Percentiles rank a stretch among this genome's conserved stretches.
Conservation (phyloP, 1,139 yeast species). For the Wickerhamomyces sp. region DNA sequence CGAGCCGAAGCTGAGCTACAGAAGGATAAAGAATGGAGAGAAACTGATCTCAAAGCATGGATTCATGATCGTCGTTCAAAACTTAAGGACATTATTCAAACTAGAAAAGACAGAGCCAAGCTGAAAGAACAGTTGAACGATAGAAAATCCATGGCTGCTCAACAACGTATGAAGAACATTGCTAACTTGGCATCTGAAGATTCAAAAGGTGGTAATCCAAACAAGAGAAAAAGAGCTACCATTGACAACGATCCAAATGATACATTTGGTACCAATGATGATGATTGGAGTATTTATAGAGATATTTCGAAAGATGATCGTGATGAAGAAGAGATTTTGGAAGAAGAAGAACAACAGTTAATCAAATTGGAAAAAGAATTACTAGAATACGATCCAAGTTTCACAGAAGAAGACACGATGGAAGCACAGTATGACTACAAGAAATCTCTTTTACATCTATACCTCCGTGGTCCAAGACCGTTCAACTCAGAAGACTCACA, state of each 20-base stretch:
- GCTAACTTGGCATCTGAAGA: conserved; percentile 85
- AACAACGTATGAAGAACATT: conserved; percentile 85
- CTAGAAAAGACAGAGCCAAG: conserved; percentile 62
- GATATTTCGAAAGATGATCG: conserved; percentile 62
- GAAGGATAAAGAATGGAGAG: conserved; percentile 76
- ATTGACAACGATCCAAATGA: conserved; percentile 91
- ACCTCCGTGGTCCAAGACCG: conserved; percentile 82
- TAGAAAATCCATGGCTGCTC: conserved; percentile 88
- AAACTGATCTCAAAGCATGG: conserved; percentile 75
- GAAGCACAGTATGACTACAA: conserved; percentile 87
- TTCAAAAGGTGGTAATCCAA: conserved; percentile 26
- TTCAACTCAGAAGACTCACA: conserved; percentile 59
- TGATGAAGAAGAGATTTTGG: conserved; percentile 68
- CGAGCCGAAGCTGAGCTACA: conserved; percentile 48
- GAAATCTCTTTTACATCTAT: conserved; percentile 72
- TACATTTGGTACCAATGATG: conserved; percentile 93
- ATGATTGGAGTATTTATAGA: conserved; percentile 90
- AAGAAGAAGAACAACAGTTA: conserved; percentile 59
- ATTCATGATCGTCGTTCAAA: conserved; percentile 60
- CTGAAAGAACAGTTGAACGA: conserved; percentile 77
- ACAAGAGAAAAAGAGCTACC: conserved; percentile 52
- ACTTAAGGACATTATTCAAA: conserved; percentile 50
- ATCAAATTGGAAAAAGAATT: conserved; percentile 67
- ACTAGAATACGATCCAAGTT: conserved; percentile 75
- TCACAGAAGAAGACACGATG: conserved; percentile 78